Percentiles rank a stretch among this genome's conserved stretches.
Evolutionary conservation across 768 basidiomycete genomes (phyloP).

Genomic region (Neoboletus magnificus): DNA sequence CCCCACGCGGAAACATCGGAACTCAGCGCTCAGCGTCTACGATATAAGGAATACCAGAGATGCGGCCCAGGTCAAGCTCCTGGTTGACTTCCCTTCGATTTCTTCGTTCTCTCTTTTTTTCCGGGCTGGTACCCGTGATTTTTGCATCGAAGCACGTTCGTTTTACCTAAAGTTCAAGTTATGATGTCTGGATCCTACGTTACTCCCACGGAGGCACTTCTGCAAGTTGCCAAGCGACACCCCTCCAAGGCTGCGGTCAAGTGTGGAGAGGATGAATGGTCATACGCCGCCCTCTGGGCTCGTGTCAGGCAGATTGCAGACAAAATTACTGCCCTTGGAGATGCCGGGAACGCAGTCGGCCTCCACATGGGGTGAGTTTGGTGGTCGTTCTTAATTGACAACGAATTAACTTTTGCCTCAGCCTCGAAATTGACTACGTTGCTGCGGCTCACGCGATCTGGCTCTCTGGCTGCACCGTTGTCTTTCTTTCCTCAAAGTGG

Average conservation of each 20-base stretch:
- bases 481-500: conserved; percentile 32
- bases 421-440: conserved; percentile 30
- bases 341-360: conserved; percentile 20
- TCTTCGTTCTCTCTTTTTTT: conserved; percentile 4
- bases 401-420: background rate
- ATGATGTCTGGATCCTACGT: conserved; percentile 14
- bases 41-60: conserved; percentile 7
- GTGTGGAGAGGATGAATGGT: conserved; percentile 22
- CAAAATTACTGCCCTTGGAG: conserved; percentile 15
- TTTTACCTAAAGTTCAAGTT: background rate
- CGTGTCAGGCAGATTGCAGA: conserved; percentile 27
- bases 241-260: conserved; percentile 23
- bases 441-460: conserved; percentile 31
- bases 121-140: conserved; percentile 20
- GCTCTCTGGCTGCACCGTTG: conserved; percentile 25
- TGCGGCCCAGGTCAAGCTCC: conserved; percentile 13
- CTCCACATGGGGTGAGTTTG: conserved; percentile 25
- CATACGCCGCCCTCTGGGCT: conserved; percentile 32
- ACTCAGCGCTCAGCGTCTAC: background rate
- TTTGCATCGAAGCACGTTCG: conserved; percentile 1
- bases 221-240: conserved; percentile 28
- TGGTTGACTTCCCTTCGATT: conserved; percentile 20
- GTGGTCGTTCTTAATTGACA: background rate
- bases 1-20: background rate
- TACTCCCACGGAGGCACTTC: conserved; percentile 31